Evolutionary conservation across 73 alveolate species (phyloP).

Genomic region (Paramecium primaurelia): DNA sequence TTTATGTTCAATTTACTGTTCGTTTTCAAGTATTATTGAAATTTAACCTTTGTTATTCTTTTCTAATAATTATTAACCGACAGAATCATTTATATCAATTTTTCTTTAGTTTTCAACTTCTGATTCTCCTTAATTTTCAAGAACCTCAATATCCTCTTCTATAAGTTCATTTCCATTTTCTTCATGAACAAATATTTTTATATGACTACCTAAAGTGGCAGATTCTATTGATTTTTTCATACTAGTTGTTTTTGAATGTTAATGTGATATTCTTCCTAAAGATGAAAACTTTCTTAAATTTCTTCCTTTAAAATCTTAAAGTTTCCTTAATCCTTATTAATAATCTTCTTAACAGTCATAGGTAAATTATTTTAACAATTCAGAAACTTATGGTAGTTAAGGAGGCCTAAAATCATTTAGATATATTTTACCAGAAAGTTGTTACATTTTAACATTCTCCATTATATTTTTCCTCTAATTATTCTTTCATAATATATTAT

Average conservation of each 20-base stretch:
- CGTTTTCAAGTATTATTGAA: not conserved
- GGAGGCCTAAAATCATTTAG: not conserved
- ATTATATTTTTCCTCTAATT: not conserved
- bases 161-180: slow-evolving; percentile 13
- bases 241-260: not conserved
- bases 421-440: not conserved
- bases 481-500: not conserved
- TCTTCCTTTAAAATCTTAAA: not conserved
- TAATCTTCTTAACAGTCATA: not conserved
- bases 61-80: not conserved
- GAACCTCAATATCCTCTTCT: not conserved
- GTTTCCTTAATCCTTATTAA: not conserved
- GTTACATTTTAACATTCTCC: slow-evolving; percentile 5
- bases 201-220: not conserved
- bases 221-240: not conserved
- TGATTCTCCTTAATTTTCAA: not conserved
- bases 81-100: not conserved
- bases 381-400: not conserved
- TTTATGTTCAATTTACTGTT: not conserved
- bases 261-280: not conserved
- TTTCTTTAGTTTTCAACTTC: not conserved
- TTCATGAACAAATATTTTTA: not conserved
- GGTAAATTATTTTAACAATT: not conserved
- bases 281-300: not conserved
- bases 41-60: not conserved